These are phyloP conservation scores for Hortiboletus flavorubellus DNA, from an alignment of 768 basidiomycete species.

Conservation along the genomic window DNA sequence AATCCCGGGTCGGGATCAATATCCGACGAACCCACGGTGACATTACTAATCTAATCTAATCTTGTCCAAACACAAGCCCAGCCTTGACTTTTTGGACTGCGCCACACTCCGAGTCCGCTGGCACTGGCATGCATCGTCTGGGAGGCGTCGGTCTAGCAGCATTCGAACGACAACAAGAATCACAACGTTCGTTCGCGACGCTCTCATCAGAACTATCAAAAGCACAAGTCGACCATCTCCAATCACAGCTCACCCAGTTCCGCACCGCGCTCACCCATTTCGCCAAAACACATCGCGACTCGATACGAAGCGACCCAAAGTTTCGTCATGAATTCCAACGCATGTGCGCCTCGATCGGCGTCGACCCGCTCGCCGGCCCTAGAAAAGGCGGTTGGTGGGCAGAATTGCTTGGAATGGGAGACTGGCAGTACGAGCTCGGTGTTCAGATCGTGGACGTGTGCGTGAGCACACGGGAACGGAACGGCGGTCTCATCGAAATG, in stretches of 20 bases:
- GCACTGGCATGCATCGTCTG: slow-evolving; percentile 59
- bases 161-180: slow-evolving; percentile 83
- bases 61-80: background rate
- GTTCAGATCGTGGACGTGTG: slow-evolving; percentile 94
- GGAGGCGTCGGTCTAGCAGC: slow-evolving; percentile 87
- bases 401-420: slow-evolving; percentile 81
- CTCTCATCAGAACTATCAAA: slow-evolving; percentile 78
- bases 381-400: slow-evolving; percentile 89
- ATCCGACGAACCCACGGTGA: background rate
- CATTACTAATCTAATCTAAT: slow-evolving; percentile 17
- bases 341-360: slow-evolving; percentile 93
- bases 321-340: slow-evolving; percentile 93
- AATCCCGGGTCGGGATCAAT: background rate
- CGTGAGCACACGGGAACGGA: slow-evolving; percentile 80
- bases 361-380: slow-evolving; percentile 90
- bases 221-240: slow-evolving; percentile 73
- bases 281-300: slow-evolving; percentile 76
- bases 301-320: slow-evolving; percentile 78
- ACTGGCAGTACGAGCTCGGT: slow-evolving; percentile 95
- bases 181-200: slow-evolving; percentile 73
- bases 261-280: slow-evolving; percentile 77
- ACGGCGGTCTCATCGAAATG: slow-evolving; percentile 92
- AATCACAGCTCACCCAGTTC: slow-evolving; percentile 81
- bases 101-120: background rate
- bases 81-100: too few relatives aligned